Percentiles rank a stretch among this genome's conserved stretches.
Evolutionary conservation across 2,329 filamentous ascomycete genomes (phyloP).

Genomic region (Beauveria scarabaeidicola): DNA sequence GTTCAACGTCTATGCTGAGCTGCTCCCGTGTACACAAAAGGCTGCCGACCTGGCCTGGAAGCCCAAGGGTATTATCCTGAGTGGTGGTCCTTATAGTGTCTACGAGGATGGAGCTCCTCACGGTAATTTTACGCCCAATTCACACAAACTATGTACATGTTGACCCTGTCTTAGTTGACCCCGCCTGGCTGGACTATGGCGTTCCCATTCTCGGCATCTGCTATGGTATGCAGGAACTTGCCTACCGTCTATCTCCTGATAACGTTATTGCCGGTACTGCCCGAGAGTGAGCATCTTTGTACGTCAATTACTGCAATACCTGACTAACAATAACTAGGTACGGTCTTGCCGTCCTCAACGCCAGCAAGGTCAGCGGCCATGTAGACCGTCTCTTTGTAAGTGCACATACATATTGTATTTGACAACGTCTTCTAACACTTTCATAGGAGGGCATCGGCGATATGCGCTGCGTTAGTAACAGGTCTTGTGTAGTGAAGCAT

Average conservation of each 20-base stretch:
- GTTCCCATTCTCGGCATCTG: constrained; percentile 44
- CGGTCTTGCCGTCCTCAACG: constrained; percentile 58
- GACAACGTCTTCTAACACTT: background rate
- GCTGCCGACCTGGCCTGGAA: constrained; percentile 66
- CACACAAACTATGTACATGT: constrained; percentile 28
- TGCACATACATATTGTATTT: background rate
- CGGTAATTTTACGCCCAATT: background rate
- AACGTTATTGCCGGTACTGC: constrained; percentile 41
- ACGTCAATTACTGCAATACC: rapidly evolving
- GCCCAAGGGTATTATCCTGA: constrained; percentile 69
- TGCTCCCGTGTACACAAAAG: constrained; percentile 82
- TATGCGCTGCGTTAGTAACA: background rate
- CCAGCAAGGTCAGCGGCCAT: constrained; percentile 50
- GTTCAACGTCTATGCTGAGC: constrained; percentile 76
- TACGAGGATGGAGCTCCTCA: constrained; percentile 67
- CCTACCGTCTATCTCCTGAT: constrained; percentile 53
- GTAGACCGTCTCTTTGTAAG: constrained; percentile 65
- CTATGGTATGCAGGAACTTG: constrained; percentile 50
- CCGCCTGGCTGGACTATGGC: constrained; percentile 67
- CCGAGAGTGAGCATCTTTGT: background rate
- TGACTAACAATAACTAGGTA: constrained; percentile 38
- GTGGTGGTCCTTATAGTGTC: constrained; percentile 56
- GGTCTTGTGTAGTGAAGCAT: too few relatives aligned
- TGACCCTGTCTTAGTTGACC: constrained; percentile 49
- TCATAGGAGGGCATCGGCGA: background rate